Evolutionary conservation across 2,329 filamentous ascomycete genomes (phyloP), one percentile per base, ranked within the genome.

Genomic region (Trichoderma aggressivum): DNA sequence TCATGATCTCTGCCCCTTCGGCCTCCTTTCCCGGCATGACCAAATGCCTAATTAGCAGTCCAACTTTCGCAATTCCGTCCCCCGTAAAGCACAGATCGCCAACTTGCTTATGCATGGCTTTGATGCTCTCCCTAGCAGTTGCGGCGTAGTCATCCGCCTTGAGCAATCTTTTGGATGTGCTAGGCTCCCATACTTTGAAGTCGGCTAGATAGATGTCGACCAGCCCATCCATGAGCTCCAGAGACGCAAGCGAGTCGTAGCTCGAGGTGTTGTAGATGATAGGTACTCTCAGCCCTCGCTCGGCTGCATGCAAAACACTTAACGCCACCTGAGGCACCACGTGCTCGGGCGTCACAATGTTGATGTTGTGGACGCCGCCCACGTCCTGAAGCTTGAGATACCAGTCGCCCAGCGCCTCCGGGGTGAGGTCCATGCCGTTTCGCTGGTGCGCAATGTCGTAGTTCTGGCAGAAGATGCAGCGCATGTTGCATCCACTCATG

Each of bases 121-220:
- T 90, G 79, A 96, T 89, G 77, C 91, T 94, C 80, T 94, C 92
- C 80, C 86, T 89, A 0, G 94, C 93, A 0, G 89, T 88, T 11
- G 86, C 82, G 1, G 90, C 87, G 78, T 95, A 96, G 78, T 93
- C 88, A 61, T 93, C 91, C 4, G 91, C 91, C 79, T 97, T 97
- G 43, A 96, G 85, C 34, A 96, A 82, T 12, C 92, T 85, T 75
- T 87, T 90, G 24, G 91, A 91, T 1, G 91, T 91, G 26, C 80
- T 82, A 2, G 85, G 80, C 32, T 87, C 87, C 92, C 92, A 96
- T 11, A 94, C 89, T 79, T 97, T 96, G 84, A 96, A 96, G 78
- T 97, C 93, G 0, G 93, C 91, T n/a, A 97, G 84, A 78, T 96
- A 97, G 58, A 97, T 94, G 78, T 96, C 93, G 0, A 96, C 89